Conservation (phyloP, 139 green algal species). For the Zygnema cylindricum region DNA sequence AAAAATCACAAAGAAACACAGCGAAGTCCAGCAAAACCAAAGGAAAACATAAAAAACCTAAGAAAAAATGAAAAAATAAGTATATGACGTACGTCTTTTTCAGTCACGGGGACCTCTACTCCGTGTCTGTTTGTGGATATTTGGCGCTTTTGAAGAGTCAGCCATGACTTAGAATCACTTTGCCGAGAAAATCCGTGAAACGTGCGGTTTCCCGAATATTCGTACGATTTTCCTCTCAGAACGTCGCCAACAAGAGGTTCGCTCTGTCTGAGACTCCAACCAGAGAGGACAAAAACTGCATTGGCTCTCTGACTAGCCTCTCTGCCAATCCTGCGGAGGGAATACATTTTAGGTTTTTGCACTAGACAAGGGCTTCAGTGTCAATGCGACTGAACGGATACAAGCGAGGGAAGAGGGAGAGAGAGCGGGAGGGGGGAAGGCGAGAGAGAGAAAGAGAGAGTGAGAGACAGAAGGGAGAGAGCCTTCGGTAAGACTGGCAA, state of each 20-base stretch:
- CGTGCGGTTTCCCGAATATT: neutral
- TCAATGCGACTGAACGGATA: too few relatives aligned
- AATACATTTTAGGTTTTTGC: constrained; percentile 1
- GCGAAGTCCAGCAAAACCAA: neutral
- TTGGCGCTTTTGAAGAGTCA: neutral
- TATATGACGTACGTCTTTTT: neutral
- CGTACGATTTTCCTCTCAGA: neutral
- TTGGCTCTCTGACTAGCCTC: neutral
- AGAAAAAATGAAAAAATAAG: neutral
- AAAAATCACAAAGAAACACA: too few relatives aligned
- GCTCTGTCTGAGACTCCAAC: neutral
- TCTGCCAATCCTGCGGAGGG: neutral
- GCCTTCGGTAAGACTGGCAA: too few relatives aligned
- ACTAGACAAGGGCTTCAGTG: too few relatives aligned
- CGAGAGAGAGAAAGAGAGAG: too few relatives aligned
- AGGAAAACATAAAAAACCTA: neutral
- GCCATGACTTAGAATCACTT: neutral
- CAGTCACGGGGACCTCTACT: neutral
- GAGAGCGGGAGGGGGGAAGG: too few relatives aligned
- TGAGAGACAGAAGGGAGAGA: too few relatives aligned
- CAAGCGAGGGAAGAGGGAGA: too few relatives aligned
- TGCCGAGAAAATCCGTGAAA: too few relatives aligned
- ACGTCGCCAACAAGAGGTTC: too few relatives aligned
- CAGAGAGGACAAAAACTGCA: neutral
- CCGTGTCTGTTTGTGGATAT: neutral